These are phyloP conservation scores for Yamadazyma blattariae DNA, from an alignment of 1,139 yeast genomes.

Conservation along the genomic window DNA sequence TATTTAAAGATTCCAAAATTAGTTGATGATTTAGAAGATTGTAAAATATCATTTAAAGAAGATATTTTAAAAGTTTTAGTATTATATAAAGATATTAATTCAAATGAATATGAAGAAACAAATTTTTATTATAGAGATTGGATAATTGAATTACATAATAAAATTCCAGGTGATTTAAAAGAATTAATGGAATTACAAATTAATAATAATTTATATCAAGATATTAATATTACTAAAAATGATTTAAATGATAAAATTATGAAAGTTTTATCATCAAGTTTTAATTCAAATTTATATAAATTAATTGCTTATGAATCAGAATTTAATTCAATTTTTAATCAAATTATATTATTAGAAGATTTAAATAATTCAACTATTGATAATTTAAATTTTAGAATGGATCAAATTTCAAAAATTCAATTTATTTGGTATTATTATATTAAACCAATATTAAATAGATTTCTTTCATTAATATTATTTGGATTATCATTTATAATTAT, in stretches of 20 bases:
- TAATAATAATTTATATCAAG: conserved; percentile 16
- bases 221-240: conserved; percentile 26
- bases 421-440: conserved; percentile 38
- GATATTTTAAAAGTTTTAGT: conserved; percentile 60
- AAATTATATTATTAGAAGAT: conserved; percentile 42
- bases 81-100: conserved; percentile 31
- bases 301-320: conserved; percentile 43
- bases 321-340: conserved; percentile 31
- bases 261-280: conserved; percentile 33
- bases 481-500: conserved; percentile 49
- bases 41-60: conserved; percentile 61
- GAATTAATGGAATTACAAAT: conserved; percentile 36
- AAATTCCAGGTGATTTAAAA: conserved; percentile 35
- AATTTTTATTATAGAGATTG: conserved; percentile 38
- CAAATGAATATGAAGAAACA: conserved; percentile 31
- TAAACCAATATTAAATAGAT: conserved; percentile 45
- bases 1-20: conserved; percentile 57
- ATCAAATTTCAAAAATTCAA: conserved; percentile 15
- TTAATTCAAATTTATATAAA: conserved; percentile 38
- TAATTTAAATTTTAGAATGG: conserved; percentile 29
- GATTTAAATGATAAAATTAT: conserved; percentile 35
- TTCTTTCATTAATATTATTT: conserved; percentile 38
- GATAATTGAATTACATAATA: conserved; percentile 31
- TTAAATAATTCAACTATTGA: conserved; percentile 22
- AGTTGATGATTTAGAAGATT: conserved; percentile 64